Evolutionary conservation across 2,329 filamentous ascomycete genomes (phyloP), one percentile per base, ranked within the genome.

Genomic region (Sclerotinia borealis): DNA sequence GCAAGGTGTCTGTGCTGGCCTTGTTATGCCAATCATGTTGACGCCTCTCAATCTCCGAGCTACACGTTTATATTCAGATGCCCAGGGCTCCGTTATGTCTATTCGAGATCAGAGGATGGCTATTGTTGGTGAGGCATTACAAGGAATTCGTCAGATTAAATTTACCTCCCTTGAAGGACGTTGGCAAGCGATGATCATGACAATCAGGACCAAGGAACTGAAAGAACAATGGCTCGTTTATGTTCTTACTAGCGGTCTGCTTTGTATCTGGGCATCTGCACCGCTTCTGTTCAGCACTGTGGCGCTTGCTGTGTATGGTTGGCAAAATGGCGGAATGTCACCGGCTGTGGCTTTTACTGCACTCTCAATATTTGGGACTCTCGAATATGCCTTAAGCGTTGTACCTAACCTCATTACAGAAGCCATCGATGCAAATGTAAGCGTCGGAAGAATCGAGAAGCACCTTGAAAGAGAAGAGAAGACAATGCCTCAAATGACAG

Each of bases 81-180:
- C 85, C 5, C 87, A 92, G 70, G 86, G 89, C 63, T 78, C 80
- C 52, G 75, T 93, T 56, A 93, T 93, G 89, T 90, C 88, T 72
- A 80, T 87, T 36, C 81, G 90, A 49, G 90, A 93, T 73, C 80
- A 85, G 63, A 93, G 93, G 75, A 81, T 92, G 76, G 87, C 83
- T 0, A 82, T 92, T 15, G 82, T 93, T 39, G 90, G 89, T 1
- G 90, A 93, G 74, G 89, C 88, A 0, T 77, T 93, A 1, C 84
- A 90, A 68, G 90, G 90, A 9, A 93, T 93, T 67, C 84, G 90
- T 1, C 91, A 93, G 74, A 91, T 93, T 77, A 93, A 93, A 72
- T 92, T 93, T 69, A 89, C 89, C 0, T 90, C 90, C 1, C 76
- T 92, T 2, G 91, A 93, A 73, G 77, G 79, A 25, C 84, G 89